Evolutionary conservation across 352 stramenopile genomes (phyloP), one percentile per base, ranked within the genome.

Genomic region (Globisporangium lucens): DNA sequence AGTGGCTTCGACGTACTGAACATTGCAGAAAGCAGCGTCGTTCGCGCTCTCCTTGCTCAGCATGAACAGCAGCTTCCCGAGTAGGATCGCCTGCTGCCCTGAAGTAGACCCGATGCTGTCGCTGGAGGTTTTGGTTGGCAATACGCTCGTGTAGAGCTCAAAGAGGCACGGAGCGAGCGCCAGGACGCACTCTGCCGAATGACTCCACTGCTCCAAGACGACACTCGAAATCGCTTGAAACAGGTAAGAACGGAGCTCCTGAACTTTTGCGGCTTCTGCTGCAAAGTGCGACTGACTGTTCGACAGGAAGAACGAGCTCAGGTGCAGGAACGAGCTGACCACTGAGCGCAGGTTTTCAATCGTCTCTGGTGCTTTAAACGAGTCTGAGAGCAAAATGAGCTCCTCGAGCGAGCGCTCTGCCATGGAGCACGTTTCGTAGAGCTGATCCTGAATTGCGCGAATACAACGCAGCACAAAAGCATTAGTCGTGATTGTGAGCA

Each of bases 31-130:
- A 6, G 38, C 68, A 17, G 55, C 59, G 67, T 94, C 86, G 61
- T 94, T 91, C 1, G 36, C 52, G 20, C 74, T 82, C 9, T 93
- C 81, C 56, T 94, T 94, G 64, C 83, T 92, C 36, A 91, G 67
- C 35, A 91, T 73, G 60, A 94, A 94, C 4, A 93, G 72, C 15
- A 71, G 69, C 59, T 94, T 94, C 4, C 76, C 77, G 1, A 90
- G 56, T 17, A 68, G 68, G 6, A 79, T 63, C 0, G 87, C 47
- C 6, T 76, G 69, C 3, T 59, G 24, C 3, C 10, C 61, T 7
- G 58, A 51, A n/a, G 64, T 17, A 6, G 33, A n/a, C 2, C 8
- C 38, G 3, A 30, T n/a, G 20, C 4, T 22, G 4, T 63, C 33
- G 13, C 15, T 15, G 29, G 1, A 41, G 12, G 68, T 64, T 12